Evolutionary conservation across 2,329 filamentous ascomycete genomes (phyloP).

Genomic region (Scytalidium sp.): DNA sequence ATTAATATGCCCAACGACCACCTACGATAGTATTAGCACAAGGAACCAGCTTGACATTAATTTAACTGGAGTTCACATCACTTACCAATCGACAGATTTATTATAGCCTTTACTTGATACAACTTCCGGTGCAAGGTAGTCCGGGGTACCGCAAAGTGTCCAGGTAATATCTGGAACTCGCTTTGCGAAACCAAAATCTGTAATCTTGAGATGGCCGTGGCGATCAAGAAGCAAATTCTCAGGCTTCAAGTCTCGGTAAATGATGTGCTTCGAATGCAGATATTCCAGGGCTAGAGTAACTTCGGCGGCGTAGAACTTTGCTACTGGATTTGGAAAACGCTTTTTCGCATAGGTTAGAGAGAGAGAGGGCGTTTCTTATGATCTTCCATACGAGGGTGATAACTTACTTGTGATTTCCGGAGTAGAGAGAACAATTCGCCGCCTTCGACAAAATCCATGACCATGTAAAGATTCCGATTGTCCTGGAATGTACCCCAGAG

Average conservation of each 20-base stretch:
- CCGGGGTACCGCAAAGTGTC: conserved; percentile 96
- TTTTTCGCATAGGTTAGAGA: conserved; percentile 35
- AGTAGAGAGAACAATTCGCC: conserved; percentile 95
- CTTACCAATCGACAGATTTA: conserved; percentile 98
- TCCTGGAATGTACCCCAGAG: conserved; percentile 99
- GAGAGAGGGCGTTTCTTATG: conserved; percentile 2
- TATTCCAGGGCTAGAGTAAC: conserved; percentile 95
- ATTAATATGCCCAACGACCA: conserved; percentile 98
- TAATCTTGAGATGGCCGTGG: conserved; percentile 94
- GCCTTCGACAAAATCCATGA: conserved; percentile 99
- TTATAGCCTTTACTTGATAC: conserved; percentile 99
- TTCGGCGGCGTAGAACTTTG: conserved; percentile 98
- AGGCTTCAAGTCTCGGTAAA: conserved; percentile 95
- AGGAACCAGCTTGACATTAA: conserved; percentile 11
- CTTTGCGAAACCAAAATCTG: conserved; percentile 98
- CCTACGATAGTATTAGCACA: conserved; percentile 47
- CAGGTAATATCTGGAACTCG: conserved; percentile 98
- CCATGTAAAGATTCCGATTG: conserved; percentile 95
- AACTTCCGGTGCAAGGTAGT: conserved; percentile 96
- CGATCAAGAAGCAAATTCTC: conserved; percentile 90
- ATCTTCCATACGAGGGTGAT: background rate
- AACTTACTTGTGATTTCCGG: conserved; percentile 77
- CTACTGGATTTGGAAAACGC: conserved; percentile 97
- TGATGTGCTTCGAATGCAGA: conserved; percentile 90
- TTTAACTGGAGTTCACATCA: conserved; percentile 16